A percentile compares a stretch with the other conserved stretches of the same genome.
Evolutionary conservation across 2,329 filamentous ascomycete species (phyloP).

Genomic region (Canariomyces notabilis): DNA sequence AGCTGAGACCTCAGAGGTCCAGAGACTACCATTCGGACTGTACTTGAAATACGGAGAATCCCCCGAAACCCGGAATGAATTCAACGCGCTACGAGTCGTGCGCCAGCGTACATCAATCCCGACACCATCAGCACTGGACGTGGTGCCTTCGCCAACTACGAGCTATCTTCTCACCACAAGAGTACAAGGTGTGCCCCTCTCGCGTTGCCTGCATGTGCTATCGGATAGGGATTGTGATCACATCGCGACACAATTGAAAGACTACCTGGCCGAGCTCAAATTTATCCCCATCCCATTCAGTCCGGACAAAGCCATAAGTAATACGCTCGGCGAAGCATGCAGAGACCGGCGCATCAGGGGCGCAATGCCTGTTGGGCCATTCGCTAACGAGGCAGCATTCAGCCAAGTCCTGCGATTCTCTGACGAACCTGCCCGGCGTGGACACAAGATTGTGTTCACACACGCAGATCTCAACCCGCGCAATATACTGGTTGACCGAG

Average conservation of each 20-base stretch:
- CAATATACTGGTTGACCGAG: slow-evolving; percentile 30
- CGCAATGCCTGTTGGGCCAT: slow-evolving; percentile 12
- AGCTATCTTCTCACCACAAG: slow-evolving; percentile 24
- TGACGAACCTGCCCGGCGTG: slow-evolving; percentile 28
- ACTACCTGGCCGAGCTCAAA: slow-evolving; percentile 27
- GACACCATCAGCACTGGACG: slow-evolving; percentile 25
- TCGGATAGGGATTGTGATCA: slow-evolving; percentile 24
- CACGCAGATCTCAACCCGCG: slow-evolving; percentile 32
- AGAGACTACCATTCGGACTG: slow-evolving; percentile 30
- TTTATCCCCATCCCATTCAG: slow-evolving; percentile 21
- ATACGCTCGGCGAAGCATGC: slow-evolving; percentile 27
- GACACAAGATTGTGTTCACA: slow-evolving; percentile 31
- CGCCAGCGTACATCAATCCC: slow-evolving; percentile 27
- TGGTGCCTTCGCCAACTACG: slow-evolving; percentile 14
- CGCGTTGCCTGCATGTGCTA: slow-evolving; percentile 21
- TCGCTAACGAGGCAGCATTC: slow-evolving; percentile 25
- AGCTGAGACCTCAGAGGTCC: slow-evolving; percentile 12
- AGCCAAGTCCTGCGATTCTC: slow-evolving; percentile 28
- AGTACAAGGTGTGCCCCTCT: slow-evolving; percentile 22
- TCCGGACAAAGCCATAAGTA: slow-evolving; percentile 26
- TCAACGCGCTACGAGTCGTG: slow-evolving; percentile 27
- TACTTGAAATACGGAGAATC: slow-evolving; percentile 27
- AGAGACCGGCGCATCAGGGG: slow-evolving; percentile 28
- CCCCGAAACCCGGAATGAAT: slow-evolving; percentile 26
- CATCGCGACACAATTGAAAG: slow-evolving; percentile 25